Base-by-base conservation (phyloP, 2,329 filamentous ascomycete species). In the Fusarium tupiense region DNA sequence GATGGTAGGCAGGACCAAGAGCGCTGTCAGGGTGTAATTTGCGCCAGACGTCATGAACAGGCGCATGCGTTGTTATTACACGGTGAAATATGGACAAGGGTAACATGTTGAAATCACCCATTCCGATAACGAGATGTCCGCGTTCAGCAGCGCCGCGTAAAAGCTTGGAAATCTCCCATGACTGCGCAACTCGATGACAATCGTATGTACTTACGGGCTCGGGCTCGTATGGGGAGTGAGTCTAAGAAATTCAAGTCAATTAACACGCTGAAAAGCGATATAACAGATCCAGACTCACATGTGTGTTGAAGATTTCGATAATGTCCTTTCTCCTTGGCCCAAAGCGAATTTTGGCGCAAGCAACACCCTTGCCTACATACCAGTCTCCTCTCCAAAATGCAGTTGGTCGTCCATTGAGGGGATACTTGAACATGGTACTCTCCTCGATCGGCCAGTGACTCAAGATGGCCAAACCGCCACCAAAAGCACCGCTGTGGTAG, bases 31-130 rank as follows among this genome's bases (percentile, higher is more conserved):
- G 96, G 81, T 97, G 93, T 26, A 97, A 83, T 37, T 93, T 88
- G 62, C 93, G 90, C 96, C 96, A 99, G 29, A 91, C 91, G 81
- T 99, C 96, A 50, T 88, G 89, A 35, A 97, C 92, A 20, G 92
- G 92, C 16, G 92, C 91, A 79, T 95, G 92, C 8, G 91, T 90
- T 65, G 92, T 93, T 76, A 99, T 92, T 73, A 98, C 87, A 61
- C 91, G 90, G 84, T 98, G 94, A 38, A 93, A 92, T 71, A 98
- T 90, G 33, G 94, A 97, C 46, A 92, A 84, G 2, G 96, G 96
- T n/a, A 94, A 86, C 93, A 98, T 97, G 84, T 98, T 98, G 85
- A 98, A 98, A 85, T 98, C 96, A 33, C 96, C 96, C 61, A 98
- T 85, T 11, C 92, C 95, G 49, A 98, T 86, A 59, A 95, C 95